Base-by-base conservation (phyloP, 331 rosid genomes). In the Cydonia oblonga region DNA sequence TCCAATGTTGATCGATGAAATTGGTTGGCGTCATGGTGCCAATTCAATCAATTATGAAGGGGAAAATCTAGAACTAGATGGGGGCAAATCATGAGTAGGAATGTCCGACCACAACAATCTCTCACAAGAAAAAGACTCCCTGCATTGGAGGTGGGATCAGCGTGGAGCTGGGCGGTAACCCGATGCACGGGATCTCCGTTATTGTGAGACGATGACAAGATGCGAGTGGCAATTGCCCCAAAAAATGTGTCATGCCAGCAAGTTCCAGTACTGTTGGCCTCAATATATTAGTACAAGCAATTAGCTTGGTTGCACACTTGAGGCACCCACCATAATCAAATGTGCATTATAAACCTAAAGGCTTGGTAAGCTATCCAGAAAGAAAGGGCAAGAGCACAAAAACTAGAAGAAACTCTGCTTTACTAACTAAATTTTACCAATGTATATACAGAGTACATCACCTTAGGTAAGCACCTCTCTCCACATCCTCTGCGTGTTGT, bases 1-100 rank as follows among this genome's bases (percentile, higher is more conserved):
- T 75, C 66, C 29, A 52, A 22, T 63, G 76, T 71, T 59, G 62
- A 65, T 70, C 51, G 58, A 42, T 40, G 60, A 54, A n/a, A 54
- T 54, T 54, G 60, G 26, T 46, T 46, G 53, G 53, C n/a, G 9
- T 16, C 53, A 6, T 15, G n/a, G 2, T 46, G 53, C 8, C 53
- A 46, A 46, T 46, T 46, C 53, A 46, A 46, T 5, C 1, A 46
- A 46, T 46, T 46, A 46, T 2, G 53, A 46, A 46, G 53, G 53
- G n/a, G 16, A 46, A 46, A 6, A 16, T 5, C n/a, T 46, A 46
- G 53, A 46, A 16, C 53, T 46, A 46, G 53, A 16, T 5, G 53
- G n/a, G n/a, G 53, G 9, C n/a, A 46, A 15, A 3, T 16, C 1
- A 46, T 16, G 53, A 7, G 6, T 46, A 46, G 6, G n/a, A 46